Evolutionary conservation across 2,329 filamentous ascomycete genomes (phyloP).

Genomic region (Trichoderma brevicompactum): DNA sequence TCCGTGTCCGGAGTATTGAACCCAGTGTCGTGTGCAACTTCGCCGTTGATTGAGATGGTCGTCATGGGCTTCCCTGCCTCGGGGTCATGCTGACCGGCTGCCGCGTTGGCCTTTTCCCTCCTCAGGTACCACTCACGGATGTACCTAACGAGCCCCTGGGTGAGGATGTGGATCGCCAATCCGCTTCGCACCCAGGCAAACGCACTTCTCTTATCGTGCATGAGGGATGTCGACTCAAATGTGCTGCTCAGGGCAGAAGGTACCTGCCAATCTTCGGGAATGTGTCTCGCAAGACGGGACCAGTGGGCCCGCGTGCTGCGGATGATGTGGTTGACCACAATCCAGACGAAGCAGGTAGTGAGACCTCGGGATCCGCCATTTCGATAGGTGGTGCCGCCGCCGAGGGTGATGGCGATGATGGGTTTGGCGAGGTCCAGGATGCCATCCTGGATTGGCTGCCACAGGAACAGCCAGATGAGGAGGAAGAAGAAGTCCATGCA

Average conservation of each 20-base stretch:
- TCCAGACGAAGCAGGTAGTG: conserved; percentile 71
- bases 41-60: conserved; percentile 38
- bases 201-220: conserved; percentile 62
- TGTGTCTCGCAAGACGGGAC: conserved; percentile 51
- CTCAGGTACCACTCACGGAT: conserved; percentile 71
- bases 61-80: conserved; percentile 62
- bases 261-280: conserved; percentile 54
- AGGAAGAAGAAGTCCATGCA: conserved; percentile 84
- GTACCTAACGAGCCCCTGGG: conserved; percentile 72
- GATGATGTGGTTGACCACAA: conserved; percentile 59
- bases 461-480: conserved; percentile 84
- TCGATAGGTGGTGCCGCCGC: conserved; percentile 74
- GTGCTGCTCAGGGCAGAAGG: conserved; percentile 52
- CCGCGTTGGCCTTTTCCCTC: conserved; percentile 59
- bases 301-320: conserved; percentile 56
- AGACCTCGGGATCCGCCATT: conserved; percentile 73
- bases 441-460: conserved; percentile 84
- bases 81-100: conserved; percentile 59
- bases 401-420: conserved; percentile 88
- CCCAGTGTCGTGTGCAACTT: conserved; percentile 39
- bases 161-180: conserved; percentile 74
- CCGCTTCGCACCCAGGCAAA: conserved; percentile 71
- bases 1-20: conserved; percentile 61
- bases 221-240: conserved; percentile 46
- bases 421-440: conserved; percentile 90